These are phyloP conservation scores for Phyllosticta ampelicida DNA, from an alignment of 2,329 filamentous ascomycete species.

Conservation along the genomic window DNA sequence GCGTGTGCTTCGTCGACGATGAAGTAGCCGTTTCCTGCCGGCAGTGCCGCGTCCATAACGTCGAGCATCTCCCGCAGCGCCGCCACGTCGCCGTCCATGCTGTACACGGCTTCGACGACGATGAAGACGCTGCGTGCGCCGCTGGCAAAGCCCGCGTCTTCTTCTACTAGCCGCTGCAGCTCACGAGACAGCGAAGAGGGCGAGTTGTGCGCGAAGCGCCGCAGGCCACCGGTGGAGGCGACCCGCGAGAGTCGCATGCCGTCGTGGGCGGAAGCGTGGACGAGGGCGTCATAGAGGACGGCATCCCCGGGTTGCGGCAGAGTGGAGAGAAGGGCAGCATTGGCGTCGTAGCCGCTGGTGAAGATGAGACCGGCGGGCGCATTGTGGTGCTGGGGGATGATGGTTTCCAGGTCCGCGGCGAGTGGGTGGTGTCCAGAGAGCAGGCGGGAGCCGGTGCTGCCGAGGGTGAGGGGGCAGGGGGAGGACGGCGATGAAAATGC, in stretches of 20 bases:
- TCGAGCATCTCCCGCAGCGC: constrained; percentile 51
- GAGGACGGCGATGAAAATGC: constrained; percentile 9
- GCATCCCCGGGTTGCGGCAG: constrained; percentile 37
- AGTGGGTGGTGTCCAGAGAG: constrained; percentile 55
- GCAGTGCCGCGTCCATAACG: constrained; percentile 46
- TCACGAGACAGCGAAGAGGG: constrained; percentile 26
- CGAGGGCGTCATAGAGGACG: constrained; percentile 62
- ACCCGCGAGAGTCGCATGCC: constrained; percentile 56
- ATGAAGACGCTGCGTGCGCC: constrained; percentile 18
- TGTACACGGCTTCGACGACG: constrained; percentile 44
- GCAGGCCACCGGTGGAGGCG: constrained; percentile 25
- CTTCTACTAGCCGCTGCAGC: constrained; percentile 20
- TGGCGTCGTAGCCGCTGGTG: constrained; percentile 45
- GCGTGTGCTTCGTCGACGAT: constrained; percentile 61
- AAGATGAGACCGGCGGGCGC: constrained; percentile 49
- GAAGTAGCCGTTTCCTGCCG: constrained; percentile 48
- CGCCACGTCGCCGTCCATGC: constrained; percentile 71
- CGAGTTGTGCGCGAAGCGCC: constrained; percentile 48
- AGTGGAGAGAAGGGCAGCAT: constrained; percentile 37
- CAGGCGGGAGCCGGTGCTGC: constrained; percentile 50
- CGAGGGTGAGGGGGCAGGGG: constrained; percentile 29
- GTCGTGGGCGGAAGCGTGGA: constrained; percentile 71
- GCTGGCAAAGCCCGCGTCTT: constrained; percentile 13
- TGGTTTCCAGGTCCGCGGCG: constrained; percentile 46
- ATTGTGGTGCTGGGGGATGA: constrained; percentile 50